phyloP scores from a whole-genome alignment of 2,329 filamentous ascomycete species.

The Plectosphaerella cucumerina region DNA sequence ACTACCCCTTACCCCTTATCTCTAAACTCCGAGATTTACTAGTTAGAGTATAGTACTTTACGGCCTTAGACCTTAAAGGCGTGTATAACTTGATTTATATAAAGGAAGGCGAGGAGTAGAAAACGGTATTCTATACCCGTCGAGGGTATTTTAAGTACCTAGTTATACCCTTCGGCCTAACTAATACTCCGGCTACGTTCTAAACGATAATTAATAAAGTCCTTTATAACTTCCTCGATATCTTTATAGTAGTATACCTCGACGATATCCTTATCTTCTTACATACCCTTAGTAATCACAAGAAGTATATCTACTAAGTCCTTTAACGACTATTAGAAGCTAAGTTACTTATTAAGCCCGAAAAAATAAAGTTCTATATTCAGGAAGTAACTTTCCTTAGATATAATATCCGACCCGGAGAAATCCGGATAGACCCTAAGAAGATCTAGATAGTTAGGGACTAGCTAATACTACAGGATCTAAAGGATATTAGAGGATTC shows the following conservation, averaged over 20 bases:
- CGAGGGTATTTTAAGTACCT: no score
- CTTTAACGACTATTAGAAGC: background rate
- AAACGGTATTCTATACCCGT: no score
- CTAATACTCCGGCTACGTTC: no score
- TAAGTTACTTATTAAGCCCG: background rate
- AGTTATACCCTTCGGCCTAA: no score
- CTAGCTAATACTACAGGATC: background rate
- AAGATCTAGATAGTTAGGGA: background rate
- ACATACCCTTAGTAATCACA: background rate
- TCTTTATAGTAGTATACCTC: background rate
- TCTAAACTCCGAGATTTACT: no score
- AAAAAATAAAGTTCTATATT: no score
- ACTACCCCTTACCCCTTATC: no score
- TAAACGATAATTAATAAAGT: no score
- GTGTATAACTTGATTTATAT: constrained; percentile 16
- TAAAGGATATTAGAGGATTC: background rate
- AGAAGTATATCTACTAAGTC: background rate
- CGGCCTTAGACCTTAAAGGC: background rate
- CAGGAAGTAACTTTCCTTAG: no score
- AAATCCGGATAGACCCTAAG: background rate
- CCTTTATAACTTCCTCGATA: background rate
- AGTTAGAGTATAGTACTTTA: no score
- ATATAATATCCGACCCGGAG: background rate
- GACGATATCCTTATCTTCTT: background rate
- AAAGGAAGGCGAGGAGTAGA: no score